Evolutionary conservation across 768 basidiomycete species (phyloP).

Genomic region (Russula lepida): DNA sequence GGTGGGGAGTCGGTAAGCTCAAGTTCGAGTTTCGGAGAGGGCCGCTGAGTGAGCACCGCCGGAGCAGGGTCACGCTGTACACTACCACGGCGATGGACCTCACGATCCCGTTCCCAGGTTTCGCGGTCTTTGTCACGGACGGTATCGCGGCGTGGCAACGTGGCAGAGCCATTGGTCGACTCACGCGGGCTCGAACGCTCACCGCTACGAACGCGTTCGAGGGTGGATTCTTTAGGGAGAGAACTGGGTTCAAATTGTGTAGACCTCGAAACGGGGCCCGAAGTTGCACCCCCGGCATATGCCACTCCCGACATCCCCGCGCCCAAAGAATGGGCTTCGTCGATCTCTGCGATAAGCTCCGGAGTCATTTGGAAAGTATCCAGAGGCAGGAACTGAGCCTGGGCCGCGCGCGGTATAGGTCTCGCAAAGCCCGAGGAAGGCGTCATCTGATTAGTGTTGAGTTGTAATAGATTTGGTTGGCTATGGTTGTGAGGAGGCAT

Average conservation of each 20-base stretch:
- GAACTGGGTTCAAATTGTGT: slow-evolving; percentile 14
- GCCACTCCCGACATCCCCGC: slow-evolving; percentile 18
- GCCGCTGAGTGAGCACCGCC: slow-evolving; percentile 2
- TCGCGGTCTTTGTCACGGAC: slow-evolving; percentile 13
- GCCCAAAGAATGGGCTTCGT: slow-evolving; percentile 12
- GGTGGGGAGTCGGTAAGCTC: slow-evolving; percentile 14
- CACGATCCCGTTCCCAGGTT: slow-evolving; percentile 12
- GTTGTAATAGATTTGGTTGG: slow-evolving; percentile 12
- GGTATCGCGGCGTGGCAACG: slow-evolving; percentile 15
- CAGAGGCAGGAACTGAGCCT: slow-evolving; percentile 10
- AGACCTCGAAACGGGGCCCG: slow-evolving; percentile 15
- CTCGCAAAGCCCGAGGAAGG: slow-evolving; percentile 13
- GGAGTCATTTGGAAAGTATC: slow-evolving; percentile 5
- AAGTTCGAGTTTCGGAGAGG: slow-evolving; percentile 13
- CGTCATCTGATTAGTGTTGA: slow-evolving; percentile 11
- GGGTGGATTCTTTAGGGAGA: slow-evolving; percentile 16
- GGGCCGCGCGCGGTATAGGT: slow-evolving; percentile 10
- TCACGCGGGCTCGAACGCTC: slow-evolving; percentile 19
- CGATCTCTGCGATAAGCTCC: slow-evolving; percentile 16
- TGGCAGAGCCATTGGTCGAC: background rate
- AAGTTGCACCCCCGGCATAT: slow-evolving; percentile 15
- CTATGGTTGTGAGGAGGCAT: slow-evolving; percentile 11
- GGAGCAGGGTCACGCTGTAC: slow-evolving; percentile 14
- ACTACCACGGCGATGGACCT: slow-evolving; percentile 15
- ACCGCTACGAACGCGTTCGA: slow-evolving; percentile 12